phyloP scores from a whole-genome alignment of 331 rosid genomes.

The Malus hybrid region DNA sequence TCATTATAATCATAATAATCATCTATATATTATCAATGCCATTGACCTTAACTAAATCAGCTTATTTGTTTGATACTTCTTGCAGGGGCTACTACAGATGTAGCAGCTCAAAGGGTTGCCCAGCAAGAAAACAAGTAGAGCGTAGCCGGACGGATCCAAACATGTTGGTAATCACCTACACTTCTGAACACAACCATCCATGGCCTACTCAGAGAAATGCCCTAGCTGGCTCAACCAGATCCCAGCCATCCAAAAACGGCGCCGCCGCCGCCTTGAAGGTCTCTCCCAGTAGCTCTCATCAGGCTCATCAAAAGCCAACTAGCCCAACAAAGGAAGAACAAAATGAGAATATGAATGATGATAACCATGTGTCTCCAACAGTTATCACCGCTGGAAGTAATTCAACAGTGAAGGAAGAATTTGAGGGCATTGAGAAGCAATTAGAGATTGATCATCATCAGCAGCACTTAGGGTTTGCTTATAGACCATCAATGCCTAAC shows the following conservation, averaged over 20 bases:
- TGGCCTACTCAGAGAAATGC: constrained; percentile 99
- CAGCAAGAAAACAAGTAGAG: constrained; percentile 96
- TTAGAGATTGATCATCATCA: constrained; percentile 45
- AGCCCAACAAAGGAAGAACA: constrained; percentile 39
- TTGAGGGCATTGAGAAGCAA: constrained; percentile 49
- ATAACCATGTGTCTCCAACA: constrained; percentile 22
- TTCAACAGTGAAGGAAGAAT: constrained; percentile 58
- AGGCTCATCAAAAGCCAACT: constrained; percentile 16
- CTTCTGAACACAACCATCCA: constrained; percentile 98
- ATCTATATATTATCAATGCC: not conserved
- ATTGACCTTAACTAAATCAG: not conserved
- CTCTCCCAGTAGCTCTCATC: constrained; percentile 10
- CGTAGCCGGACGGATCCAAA: constrained; percentile 93
- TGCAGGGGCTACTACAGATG: constrained; percentile 96
- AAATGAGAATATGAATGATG: constrained; percentile 11
- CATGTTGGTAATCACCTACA: constrained; percentile 94
- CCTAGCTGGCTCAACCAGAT: constrained; percentile 90
- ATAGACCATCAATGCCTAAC: constrained; percentile 48
- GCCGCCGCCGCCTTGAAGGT: constrained; percentile 23
- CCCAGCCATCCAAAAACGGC: constrained; percentile 61
- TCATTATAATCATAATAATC: not conserved
- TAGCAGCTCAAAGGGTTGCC: constrained; percentile 97
- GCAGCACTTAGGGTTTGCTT: constrained; percentile 26
- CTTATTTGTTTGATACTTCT: not conserved
- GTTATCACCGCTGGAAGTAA: constrained; percentile 13